Evolutionary conservation across 1,284 basidiomycete genomes (phyloP), one percentile per base, ranked within the genome.

Genomic region (Vanrija pseudolonga): DNA sequence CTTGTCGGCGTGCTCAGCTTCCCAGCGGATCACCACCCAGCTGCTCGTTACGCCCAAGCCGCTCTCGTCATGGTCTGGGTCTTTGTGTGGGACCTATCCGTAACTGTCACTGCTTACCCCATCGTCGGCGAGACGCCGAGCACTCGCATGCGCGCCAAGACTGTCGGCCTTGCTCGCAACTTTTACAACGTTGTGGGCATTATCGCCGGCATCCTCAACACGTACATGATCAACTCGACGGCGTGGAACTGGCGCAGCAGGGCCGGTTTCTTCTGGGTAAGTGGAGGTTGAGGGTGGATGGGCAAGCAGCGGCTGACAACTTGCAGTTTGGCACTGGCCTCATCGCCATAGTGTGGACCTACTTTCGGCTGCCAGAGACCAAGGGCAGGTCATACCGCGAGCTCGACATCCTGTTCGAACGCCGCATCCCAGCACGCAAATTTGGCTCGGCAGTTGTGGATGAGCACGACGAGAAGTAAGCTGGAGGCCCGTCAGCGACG

Each of bases 331-430:
- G 67, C 17, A 67, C 69, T 8, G 65, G 59, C 9, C 20, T 57
- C 20, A 1, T 56, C 43, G 42, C 26, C 44, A 50, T 48, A 3
- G 36, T 56, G 32, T 47, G 45, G 45, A 59, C 63, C 9, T 71
- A 58, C 60, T 70, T 69, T 59, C 55, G 63, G 39, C 53, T 77
- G 0, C 77, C 78, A 19, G 77, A 79, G 59, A 66, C 74, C 26
- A 72, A 69, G 59, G 71, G 67, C 32, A 57, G 76, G 44, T 74
- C 74, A 0, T 77, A 71, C 65, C 66, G 67, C 26, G 72, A 76
- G 47, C 59, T 76, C n/a, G 75, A 77, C 53, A 63, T 74, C 19
- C 53, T 77, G 39, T 77, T 76, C 58, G 65, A 68, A 59, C 62
- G 67, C 46, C 57, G 61, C 41, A 58, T 76, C 19, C 50, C 66